These are phyloP conservation scores for Marasmius oreades DNA, from an alignment of 1,284 basidiomycete species.

Conservation along the genomic window DNA sequence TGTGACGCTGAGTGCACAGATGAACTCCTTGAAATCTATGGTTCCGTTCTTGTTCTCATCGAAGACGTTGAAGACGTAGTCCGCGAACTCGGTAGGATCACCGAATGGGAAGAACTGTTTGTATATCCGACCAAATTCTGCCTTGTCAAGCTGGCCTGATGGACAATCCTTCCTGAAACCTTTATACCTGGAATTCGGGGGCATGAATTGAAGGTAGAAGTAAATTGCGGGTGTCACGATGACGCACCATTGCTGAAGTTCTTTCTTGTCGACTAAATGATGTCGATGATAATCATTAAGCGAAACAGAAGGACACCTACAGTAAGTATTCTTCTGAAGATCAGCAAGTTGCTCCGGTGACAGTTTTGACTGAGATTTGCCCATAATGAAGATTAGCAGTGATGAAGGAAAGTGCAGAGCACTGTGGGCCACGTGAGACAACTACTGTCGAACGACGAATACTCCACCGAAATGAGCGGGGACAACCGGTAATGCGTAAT, in stretches of 20 bases:
- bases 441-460: no score
- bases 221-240: constrained; percentile 25
- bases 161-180: constrained; percentile 99
- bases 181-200: constrained; percentile 74
- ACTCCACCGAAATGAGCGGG: no score
- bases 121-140: constrained; percentile 97
- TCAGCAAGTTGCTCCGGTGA: constrained; percentile 93
- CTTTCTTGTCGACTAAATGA: constrained; percentile 93
- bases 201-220: constrained; percentile 11
- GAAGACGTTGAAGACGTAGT: constrained; percentile 98
- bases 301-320: constrained; percentile 39
- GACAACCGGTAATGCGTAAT: no score
- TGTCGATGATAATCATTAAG: constrained; percentile 19
- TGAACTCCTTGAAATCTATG: constrained; percentile 99
- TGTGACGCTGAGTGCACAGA: constrained; percentile 95
- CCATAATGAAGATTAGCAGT: constrained; percentile 51
- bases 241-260: constrained; percentile 93
- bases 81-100: constrained; percentile 94
- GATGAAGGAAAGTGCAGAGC: constrained; percentile 5
- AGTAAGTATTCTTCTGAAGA: constrained; percentile 98
- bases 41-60: constrained; percentile 95
- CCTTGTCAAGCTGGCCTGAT: constrained; percentile 93
- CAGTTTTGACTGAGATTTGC: constrained; percentile 97
- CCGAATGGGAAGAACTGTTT: constrained; percentile 99
- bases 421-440: constrained; percentile 1